Base-by-base conservation (phyloP, 108 stramenopile species). In the Pseudonitzschia multistriata region DNA sequence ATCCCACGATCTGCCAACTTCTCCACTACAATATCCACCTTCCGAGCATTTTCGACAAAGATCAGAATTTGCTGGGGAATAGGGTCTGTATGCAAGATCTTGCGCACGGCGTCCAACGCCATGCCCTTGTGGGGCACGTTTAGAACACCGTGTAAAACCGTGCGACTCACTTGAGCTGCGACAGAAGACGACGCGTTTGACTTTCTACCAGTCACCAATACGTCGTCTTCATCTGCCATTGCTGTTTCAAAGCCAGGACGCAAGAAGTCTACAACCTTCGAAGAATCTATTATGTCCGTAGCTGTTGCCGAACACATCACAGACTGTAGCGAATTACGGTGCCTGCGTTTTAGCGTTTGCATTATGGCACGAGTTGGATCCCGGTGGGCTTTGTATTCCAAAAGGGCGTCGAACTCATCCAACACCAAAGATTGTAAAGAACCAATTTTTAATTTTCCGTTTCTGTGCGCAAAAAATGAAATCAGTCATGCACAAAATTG, bases 321-420 rank as follows among this genome's bases (percentile, higher is more conserved):
- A n/a, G 66, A 70, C 62, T 78, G 77, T 14, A 91, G 63, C 13
- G 76, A 66, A 63, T 75, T 70, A 27, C 83, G 76, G 66, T 87
- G 86, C 45, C 85, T 83, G 22, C 82, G 78, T 62, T 88, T 74
- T 40, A 95, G 65, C 1, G 79, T 67, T 48, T 79, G 55, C 67
- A 92, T 62, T n/a, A 90, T 80, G 0, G 90, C 91, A 24, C 39
- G 64, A 21, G 90, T 95, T 13, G 89, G 88, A 54, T 92, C 94
- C 25, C 82, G 73, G 56, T 95, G 91, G 3, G 88, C 77, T 61
- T 86, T 79, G 67, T 89, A 91, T 55, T 88, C 76, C 47, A 95
- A 71, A 56, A 95, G 82, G 28, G 91, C 91, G 81, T 95, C 94
- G 59, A 86, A 91, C 80, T 95, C 94, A 77, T 95, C 94, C 67